Conservation (phyloP, 1,284 basidiomycete species). For the Wolfiporia cocos region DNA sequence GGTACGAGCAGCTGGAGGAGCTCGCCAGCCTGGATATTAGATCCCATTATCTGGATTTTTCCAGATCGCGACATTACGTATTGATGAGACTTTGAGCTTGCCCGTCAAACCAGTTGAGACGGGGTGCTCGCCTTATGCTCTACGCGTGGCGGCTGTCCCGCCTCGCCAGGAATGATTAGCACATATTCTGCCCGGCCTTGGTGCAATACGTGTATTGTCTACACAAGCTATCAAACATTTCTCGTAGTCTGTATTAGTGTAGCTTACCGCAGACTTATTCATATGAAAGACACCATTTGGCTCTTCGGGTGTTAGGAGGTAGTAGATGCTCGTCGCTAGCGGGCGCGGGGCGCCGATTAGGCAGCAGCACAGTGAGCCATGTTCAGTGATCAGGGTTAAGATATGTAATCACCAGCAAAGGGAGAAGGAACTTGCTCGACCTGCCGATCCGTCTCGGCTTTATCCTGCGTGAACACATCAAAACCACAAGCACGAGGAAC, state of each 20-base stretch:
- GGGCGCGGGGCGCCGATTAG: constrained; percentile 25
- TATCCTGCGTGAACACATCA: constrained; percentile 29
- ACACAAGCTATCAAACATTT: neutral
- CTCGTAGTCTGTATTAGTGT: neutral
- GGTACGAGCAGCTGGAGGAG: constrained; percentile 38
- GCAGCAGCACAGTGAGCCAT: neutral
- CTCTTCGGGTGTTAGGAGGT: constrained; percentile 36
- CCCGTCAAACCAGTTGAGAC: too few relatives aligned
- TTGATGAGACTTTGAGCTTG: too few relatives aligned
- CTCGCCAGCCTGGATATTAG: constrained; percentile 33
- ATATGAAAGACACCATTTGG: constrained; percentile 37
- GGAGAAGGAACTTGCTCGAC: constrained; percentile 29
- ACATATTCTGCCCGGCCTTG: constrained; percentile 43
- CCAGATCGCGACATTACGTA: too few relatives aligned
- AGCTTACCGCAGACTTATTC: constrained; percentile 37
- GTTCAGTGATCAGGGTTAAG: neutral
- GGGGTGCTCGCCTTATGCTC: constrained; percentile 34
- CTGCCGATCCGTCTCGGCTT: constrained; percentile 33
- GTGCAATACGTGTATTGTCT: constrained; percentile 46
- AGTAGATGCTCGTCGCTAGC: constrained; percentile 39
- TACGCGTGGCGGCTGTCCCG: constrained; percentile 28
- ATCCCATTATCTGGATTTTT: constrained; percentile 34
- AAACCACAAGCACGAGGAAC: neutral
- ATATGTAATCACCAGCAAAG: constrained; percentile 27
- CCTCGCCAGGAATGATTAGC: constrained; percentile 32